These are phyloP conservation scores for Lactifluus piperatus DNA, from an alignment of 768 basidiomycete genomes.

Conservation along the genomic window DNA sequence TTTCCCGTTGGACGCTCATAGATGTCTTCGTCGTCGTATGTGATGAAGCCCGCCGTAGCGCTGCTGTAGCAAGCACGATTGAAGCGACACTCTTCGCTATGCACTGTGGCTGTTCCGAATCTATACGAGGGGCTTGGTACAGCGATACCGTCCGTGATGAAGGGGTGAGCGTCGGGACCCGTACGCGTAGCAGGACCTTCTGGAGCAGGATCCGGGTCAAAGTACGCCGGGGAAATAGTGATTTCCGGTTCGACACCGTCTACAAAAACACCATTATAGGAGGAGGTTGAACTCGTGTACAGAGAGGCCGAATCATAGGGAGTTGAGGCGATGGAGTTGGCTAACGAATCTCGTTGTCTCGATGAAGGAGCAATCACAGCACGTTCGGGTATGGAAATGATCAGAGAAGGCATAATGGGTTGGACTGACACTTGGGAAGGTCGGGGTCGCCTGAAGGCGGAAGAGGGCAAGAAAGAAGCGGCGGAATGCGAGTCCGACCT, in stretches of 20 bases:
- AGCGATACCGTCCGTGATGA: conserved; percentile 19
- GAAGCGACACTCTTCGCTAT: conserved; percentile 19
- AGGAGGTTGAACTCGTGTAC: conserved; percentile 10
- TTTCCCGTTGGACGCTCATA: conserved; percentile 8
- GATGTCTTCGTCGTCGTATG: conserved; percentile 24
- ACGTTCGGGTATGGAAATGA: conserved; percentile 9
- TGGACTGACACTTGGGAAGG: neutral
- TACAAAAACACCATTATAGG: conserved; percentile 3
- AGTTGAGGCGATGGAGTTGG: conserved; percentile 12
- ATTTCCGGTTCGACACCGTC: conserved; percentile 15
- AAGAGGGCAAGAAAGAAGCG: conserved; percentile 13
- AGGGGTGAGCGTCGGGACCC: conserved; percentile 26
- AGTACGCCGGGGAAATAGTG: conserved; percentile 36
- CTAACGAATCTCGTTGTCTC: conserved; percentile 7
- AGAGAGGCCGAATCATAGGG: conserved; percentile 12
- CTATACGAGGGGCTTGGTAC: conserved; percentile 9
- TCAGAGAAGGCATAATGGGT: neutral
- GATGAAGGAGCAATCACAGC: neutral
- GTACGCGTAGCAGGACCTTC: conserved; percentile 39
- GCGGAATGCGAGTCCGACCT: conserved; percentile 7
- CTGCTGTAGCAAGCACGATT: conserved; percentile 18
- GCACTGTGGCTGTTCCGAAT: conserved; percentile 11
- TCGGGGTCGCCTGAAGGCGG: conserved; percentile 6
- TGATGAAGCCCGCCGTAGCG: conserved; percentile 28
- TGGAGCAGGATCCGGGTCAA: conserved; percentile 36